A percentile compares a stretch with the other conserved stretches of the same genome.
These are phyloP conservation scores for Yamadazyma paraphyllophila DNA, from an alignment of 805 yeast genomes.

Conservation along the genomic window DNA sequence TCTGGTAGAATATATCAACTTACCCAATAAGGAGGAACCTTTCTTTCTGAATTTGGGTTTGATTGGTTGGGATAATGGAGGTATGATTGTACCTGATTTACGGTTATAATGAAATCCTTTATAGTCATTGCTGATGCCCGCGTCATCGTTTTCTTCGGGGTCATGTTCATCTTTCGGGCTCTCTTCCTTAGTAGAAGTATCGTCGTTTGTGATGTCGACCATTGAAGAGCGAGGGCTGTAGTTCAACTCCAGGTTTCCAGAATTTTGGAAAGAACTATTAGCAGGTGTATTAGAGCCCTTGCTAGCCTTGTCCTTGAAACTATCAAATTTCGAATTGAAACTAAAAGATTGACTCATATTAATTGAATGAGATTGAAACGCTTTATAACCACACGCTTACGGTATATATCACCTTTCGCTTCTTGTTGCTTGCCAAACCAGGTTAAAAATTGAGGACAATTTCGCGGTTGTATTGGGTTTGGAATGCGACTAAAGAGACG, in stretches of 20 bases:
- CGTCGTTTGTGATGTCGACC: conserved; percentile 9
- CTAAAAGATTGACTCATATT: conserved; percentile 10
- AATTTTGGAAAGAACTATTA: background rate
- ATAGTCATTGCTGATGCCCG: conserved; percentile 19
- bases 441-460: no score
- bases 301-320: conserved; percentile 6
- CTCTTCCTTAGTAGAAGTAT: background rate
- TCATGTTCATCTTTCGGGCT: background rate
- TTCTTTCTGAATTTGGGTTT: conserved; percentile 45
- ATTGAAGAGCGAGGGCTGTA: conserved; percentile 24
- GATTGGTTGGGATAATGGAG: conserved; percentile 50
- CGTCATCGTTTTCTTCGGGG: background rate
- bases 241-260: conserved; percentile 3
- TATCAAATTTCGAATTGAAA: conserved; percentile 10
- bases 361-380: background rate
- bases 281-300: background rate
- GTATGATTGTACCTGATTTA: conserved; percentile 33
- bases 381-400: no score
- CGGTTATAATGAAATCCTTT: conserved; percentile 41
- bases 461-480: no score
- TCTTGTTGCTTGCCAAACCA: no score
- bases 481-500: no score
- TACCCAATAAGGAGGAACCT: conserved; percentile 37
- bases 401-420: no score
- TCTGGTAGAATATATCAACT: conserved; percentile 35